Conservation (phyloP, 2,329 filamentous ascomycete genomes). For the Parascedosporium putredinis region DNA sequence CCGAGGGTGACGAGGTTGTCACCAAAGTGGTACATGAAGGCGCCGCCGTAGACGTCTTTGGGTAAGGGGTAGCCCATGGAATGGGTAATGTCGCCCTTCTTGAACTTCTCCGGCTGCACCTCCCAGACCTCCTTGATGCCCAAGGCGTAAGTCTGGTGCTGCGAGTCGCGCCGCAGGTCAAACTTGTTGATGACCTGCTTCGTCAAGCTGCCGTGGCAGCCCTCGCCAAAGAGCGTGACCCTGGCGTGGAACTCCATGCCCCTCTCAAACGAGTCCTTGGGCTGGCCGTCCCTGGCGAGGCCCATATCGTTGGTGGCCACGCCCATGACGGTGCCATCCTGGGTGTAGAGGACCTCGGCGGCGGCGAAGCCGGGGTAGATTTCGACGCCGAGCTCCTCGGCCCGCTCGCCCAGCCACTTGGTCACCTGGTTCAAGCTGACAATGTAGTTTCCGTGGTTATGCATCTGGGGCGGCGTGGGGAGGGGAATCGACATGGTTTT, state of each 20-base stretch:
- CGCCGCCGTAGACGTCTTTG: constrained; percentile 84
- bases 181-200: constrained; percentile 95
- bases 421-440: constrained; percentile 90
- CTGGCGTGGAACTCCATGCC: constrained; percentile 97
- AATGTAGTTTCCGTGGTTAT: constrained; percentile 97
- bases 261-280: constrained; percentile 85
- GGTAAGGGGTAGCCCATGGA: constrained; percentile 88
- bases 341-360: constrained; percentile 77
- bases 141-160: constrained; percentile 90
- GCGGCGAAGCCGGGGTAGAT: constrained; percentile 94
- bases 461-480: constrained; percentile 90
- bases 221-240: constrained; percentile 85
- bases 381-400: constrained; percentile 94
- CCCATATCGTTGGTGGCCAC: constrained; percentile 95
- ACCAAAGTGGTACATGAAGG: constrained; percentile 99
- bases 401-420: constrained; percentile 90
- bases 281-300: constrained; percentile 67
- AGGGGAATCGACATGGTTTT: constrained; percentile 68
- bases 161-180: constrained; percentile 76
- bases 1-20: constrained; percentile 92
- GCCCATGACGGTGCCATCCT: constrained; percentile 81
- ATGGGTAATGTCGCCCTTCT: constrained; percentile 75
- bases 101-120: constrained; percentile 83
- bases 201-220: constrained; percentile 87
- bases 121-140: constrained; percentile 98